Evolutionary conservation across 352 stramenopile genomes (phyloP).

Genomic region (Phytophthora pistaciae): DNA sequence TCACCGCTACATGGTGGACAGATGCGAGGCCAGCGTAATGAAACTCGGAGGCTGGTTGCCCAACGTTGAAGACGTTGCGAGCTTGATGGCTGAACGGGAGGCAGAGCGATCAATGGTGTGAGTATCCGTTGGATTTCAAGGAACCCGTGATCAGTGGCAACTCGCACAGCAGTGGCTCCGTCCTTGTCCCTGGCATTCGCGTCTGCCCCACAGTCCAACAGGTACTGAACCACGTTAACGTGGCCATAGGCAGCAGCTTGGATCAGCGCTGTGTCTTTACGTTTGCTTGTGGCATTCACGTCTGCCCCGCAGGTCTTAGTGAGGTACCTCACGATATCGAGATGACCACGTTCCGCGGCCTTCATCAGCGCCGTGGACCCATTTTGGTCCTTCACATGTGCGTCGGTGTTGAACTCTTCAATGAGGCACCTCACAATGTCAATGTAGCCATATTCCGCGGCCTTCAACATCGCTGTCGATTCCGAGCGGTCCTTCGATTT

Average conservation of each 20-base stretch:
- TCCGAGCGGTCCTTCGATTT: background rate
- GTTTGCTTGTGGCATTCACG: background rate
- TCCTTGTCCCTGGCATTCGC: background rate
- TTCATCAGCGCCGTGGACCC: background rate
- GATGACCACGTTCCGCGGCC: background rate
- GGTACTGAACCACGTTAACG: background rate
- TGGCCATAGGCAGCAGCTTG: background rate
- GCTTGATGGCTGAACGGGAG: background rate
- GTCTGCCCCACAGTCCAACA: background rate
- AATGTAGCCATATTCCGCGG: background rate
- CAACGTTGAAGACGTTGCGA: background rate
- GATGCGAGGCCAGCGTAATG: background rate
- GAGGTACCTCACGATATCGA: background rate
- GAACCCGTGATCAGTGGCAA: background rate
- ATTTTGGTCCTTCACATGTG: background rate
- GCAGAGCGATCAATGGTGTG: background rate
- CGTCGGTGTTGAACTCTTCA: background rate
- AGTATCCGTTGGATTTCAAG: background rate
- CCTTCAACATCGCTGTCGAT: background rate
- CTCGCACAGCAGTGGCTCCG: background rate
- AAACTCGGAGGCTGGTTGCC: background rate
- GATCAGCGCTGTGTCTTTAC: background rate
- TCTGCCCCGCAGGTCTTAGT: background rate
- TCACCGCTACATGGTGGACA: background rate
- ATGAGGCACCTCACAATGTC: background rate